phyloP scores from a whole-genome alignment of 164 flowering plant genomes.

The Annona squamosa region DNA sequence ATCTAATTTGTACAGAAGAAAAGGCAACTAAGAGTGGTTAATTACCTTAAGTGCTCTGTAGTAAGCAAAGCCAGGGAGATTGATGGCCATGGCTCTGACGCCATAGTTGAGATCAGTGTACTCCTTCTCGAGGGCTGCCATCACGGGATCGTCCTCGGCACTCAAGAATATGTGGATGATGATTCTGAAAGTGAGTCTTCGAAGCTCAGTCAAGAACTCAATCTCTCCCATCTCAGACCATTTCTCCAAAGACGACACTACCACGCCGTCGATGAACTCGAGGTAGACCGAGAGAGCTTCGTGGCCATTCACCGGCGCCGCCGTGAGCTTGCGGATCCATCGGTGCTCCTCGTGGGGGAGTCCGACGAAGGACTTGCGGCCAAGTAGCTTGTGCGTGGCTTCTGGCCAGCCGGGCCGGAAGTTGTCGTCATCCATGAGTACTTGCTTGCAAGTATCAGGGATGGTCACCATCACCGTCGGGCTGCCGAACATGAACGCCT shows the following conservation, averaged over 20 bases:
- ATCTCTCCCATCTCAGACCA: constrained; percentile 64
- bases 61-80: constrained; percentile 87
- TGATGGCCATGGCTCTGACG: constrained; percentile 84
- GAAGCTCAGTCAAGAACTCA: constrained; percentile 70
- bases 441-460: constrained; percentile 58
- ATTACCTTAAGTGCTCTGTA: constrained; percentile 75
- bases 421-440: constrained; percentile 57
- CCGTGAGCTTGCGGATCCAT: constrained; percentile 59
- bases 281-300: constrained; percentile 63
- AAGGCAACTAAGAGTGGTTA: not conserved
- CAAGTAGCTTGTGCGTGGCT: constrained; percentile 63
- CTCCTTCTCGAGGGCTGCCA: constrained; percentile 68
- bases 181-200: constrained; percentile 78
- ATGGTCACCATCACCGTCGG: constrained; percentile 63
- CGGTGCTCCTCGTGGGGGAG: constrained; percentile 73
- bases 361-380: constrained; percentile 61
- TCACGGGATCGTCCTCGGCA: constrained; percentile 45
- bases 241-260: constrained; percentile 42
- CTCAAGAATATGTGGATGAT: constrained; percentile 78
- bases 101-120: constrained; percentile 70
- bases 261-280: constrained; percentile 46
- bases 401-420: constrained; percentile 87
- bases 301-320: constrained; percentile 79
- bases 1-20: no score
- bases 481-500: constrained; percentile 74